Evolutionary conservation across 495 filamentous ascomycete genomes (phyloP), one percentile per base, ranked within the genome.

Genomic region (Xylaria longipes): DNA sequence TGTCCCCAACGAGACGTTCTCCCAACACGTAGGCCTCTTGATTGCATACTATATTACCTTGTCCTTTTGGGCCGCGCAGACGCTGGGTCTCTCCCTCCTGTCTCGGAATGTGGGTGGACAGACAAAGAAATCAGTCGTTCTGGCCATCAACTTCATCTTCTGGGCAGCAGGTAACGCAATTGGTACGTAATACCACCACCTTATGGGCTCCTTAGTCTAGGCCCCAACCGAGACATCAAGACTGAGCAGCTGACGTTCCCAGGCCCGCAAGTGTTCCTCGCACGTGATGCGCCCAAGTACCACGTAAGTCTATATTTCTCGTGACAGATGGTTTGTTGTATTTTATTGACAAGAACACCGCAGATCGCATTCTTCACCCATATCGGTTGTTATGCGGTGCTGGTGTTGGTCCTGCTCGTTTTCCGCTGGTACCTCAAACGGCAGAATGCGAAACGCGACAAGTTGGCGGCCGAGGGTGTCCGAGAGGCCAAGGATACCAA

Each of bases 11-110:
- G 76, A 82, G 17, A 79, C 79, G n/a, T 83, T 79, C 61, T 66
- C 81, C 2, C 80, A 81, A 11, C 81, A 86, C 73, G 79, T 84
- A 37, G 87, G 85, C 11, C 75, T 90, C 5, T 79, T 90, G n/a
- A 82, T 89, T 70, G 80, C 82, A 75, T 89, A 87, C 75, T 89
- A 89, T 71, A 82, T 88, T 68, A 83, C 83, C n/a, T 77, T 88
- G 11, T 86, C 83, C 22, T 89, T 90, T 81, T 88, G 85, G 84
- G 85, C 87, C 2, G 84, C 85, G 5, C 84, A 87, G 65, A 89
- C 85, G 0, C 73, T 90, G n/a, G 81, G 81, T 46, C 81, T 89
- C 63, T 83, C 84, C 4, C 76, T 89, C 72, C 77, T 88, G 62
- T 82, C 81, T 35, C 80, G 87, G 43, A 89, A 89, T 65, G 75